phyloP scores from a whole-genome alignment of 1,139 yeast species.

The Kurtzmaniella natalensis region DNA sequence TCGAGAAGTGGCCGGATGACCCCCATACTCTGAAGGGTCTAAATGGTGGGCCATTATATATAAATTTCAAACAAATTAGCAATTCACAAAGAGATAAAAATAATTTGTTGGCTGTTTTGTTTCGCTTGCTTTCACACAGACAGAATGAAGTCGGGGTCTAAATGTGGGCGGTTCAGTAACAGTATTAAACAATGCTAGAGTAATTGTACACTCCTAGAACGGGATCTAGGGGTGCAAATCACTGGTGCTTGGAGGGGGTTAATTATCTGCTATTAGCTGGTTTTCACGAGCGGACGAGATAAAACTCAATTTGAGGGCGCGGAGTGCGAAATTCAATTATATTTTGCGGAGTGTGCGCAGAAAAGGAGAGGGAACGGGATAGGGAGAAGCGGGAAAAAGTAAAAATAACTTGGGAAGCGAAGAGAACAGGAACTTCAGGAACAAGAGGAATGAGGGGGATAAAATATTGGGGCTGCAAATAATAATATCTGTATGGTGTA shows the following conservation, averaged over 20 bases:
- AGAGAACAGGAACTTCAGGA: too few species aligned
- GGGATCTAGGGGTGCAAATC: neutral
- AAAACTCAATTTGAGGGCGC: constrained; percentile 2
- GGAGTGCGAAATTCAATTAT: constrained; percentile 4
- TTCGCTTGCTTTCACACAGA: too few species aligned
- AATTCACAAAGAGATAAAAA: too few species aligned
- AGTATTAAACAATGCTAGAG: neutral
- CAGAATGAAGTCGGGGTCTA: too few species aligned
- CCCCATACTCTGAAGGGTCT: constrained; percentile 10
- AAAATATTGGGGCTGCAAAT: too few species aligned
- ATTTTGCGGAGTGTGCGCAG: constrained; percentile 1
- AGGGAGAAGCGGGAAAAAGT: neutral
- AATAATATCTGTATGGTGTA: too few species aligned
- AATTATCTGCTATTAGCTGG: constrained; percentile 1
- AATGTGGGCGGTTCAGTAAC: too few species aligned
- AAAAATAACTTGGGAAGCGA: neutral
- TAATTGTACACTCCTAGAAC: constrained; percentile 2
- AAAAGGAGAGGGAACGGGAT: constrained; percentile 1
- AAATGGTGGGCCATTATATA: constrained; percentile 2
- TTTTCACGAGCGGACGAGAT: neutral
- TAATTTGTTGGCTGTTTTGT: too few species aligned
- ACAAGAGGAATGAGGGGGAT: too few species aligned
- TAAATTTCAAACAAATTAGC: too few species aligned
- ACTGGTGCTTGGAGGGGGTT: neutral
- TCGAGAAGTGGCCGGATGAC: constrained; percentile 70